phyloP scores from a whole-genome alignment of 345 rosid genomes.

The Aquilaria malaccensis region DNA sequence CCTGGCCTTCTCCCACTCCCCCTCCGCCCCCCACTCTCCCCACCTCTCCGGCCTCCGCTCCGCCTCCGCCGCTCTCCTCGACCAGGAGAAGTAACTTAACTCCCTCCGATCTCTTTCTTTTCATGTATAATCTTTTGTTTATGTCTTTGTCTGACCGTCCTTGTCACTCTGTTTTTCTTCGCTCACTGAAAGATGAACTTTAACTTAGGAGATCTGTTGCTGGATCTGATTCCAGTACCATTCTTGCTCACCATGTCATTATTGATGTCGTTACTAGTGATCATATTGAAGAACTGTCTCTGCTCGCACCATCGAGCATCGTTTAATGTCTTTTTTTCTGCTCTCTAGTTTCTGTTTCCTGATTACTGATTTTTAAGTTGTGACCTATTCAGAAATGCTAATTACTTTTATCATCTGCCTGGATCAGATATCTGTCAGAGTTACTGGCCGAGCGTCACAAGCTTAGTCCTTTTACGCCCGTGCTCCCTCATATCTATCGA shows the following conservation, averaged over 20 bases:
- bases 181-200: too few relatives aligned
- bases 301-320: neutral
- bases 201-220: too few relatives aligned
- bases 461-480: slow-evolving; percentile 60
- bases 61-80: slow-evolving; percentile 51
- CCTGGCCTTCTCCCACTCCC: slow-evolving; percentile 85
- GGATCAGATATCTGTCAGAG: slow-evolving; percentile 66
- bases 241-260: too few relatives aligned
- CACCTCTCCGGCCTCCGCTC: slow-evolving; percentile 64
- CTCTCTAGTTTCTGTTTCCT: too few relatives aligned
- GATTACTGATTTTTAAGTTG: too few relatives aligned
- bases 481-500: slow-evolving; percentile 52
- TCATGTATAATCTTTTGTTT: too few relatives aligned
- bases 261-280: too few relatives aligned
- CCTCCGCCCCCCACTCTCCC: slow-evolving; percentile 84
- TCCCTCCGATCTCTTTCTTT: neutral
- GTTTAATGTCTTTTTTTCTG: neutral
- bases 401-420: too few relatives aligned
- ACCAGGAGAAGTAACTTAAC: slow-evolving; percentile 64
- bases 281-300: neutral
- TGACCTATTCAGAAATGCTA: too few relatives aligned
- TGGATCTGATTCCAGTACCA: too few relatives aligned
- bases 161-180: too few relatives aligned
- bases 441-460: slow-evolving; percentile 73
- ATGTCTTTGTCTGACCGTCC: too few relatives aligned